These are phyloP conservation scores for Melanopsichium pennsylvanicum DNA, from an alignment of 1,284 basidiomycete species.

Conservation along the genomic window DNA sequence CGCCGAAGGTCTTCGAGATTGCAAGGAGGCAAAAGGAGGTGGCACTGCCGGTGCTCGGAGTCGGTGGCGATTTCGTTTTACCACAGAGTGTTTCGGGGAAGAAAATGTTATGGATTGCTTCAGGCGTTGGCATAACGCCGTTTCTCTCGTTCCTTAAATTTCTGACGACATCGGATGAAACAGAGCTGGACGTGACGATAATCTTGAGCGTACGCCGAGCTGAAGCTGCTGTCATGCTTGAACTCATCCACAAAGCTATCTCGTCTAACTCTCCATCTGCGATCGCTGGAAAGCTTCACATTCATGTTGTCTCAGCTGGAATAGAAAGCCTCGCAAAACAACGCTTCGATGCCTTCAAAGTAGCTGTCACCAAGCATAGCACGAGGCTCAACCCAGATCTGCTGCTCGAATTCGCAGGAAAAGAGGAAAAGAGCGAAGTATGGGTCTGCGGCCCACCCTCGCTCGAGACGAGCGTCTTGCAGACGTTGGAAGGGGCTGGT, in stretches of 20 bases:
- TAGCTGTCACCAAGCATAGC: conserved; percentile 3
- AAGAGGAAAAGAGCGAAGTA: conserved; percentile 7
- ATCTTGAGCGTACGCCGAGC: conserved; percentile 18
- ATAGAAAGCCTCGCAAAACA: background rate
- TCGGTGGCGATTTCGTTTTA: conserved; percentile 27
- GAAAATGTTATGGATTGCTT: conserved; percentile 20
- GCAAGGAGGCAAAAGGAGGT: background rate
- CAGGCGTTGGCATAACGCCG: conserved; percentile 25
- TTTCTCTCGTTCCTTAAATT: conserved; percentile 22
- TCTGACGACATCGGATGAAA: background rate
- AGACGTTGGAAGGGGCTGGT: conserved; percentile 17
- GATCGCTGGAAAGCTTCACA: background rate
- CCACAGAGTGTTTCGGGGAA: background rate
- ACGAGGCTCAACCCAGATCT: conserved; percentile 12
- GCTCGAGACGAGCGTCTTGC: conserved; percentile 8
- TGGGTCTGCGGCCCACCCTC: conserved; percentile 31
- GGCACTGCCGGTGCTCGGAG: conserved; percentile 21
- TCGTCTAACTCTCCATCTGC: background rate
- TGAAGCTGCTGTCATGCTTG: conserved; percentile 16
- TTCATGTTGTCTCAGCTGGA: conserved; percentile 25
- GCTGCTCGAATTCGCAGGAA: background rate
- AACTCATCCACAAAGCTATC: conserved; percentile 3
- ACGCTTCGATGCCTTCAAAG: background rate
- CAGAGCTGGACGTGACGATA: conserved; percentile 4
- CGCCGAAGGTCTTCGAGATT: conserved; percentile 21